A percentile compares a stretch with the other conserved stretches of the same genome.
Conservation (phyloP, 345 rosid species). For the Boechera retrofracta region DNA sequence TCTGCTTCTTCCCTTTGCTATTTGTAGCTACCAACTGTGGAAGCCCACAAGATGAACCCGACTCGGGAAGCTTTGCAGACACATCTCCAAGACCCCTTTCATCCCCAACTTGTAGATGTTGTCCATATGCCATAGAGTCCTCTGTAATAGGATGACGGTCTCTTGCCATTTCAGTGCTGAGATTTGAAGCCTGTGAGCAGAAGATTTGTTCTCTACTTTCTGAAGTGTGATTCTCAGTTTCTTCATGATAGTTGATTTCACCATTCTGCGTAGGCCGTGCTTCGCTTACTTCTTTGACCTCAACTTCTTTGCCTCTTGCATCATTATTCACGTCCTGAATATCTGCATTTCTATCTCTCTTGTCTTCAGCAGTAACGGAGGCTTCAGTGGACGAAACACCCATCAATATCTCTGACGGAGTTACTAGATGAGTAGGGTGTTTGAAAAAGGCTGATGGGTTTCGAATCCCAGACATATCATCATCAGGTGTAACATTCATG, state of each 20-base stretch:
- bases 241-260: conserved; percentile 52
- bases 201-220: conserved; percentile 59
- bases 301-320: conserved; percentile 53
- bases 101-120: conserved; percentile 48
- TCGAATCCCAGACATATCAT: conserved; percentile 52
- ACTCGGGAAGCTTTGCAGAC: conserved; percentile 55
- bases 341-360: conserved; percentile 53
- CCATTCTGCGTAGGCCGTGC: conserved; percentile 51
- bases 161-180: conserved; percentile 62
- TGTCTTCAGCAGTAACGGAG: conserved; percentile 49
- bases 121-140: conserved; percentile 49
- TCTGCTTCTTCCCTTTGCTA: conserved; percentile 67
- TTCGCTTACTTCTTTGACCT: conserved; percentile 73
- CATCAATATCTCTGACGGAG: conserved; percentile 82
- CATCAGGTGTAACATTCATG: conserved; percentile 52
- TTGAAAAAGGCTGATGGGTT: conserved; percentile 58
- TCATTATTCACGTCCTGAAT: conserved; percentile 58
- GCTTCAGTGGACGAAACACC: conserved; percentile 65
- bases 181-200: conserved; percentile 74
- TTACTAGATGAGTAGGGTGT: conserved; percentile 83
- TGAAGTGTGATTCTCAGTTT: conserved; percentile 46
- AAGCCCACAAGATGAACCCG: conserved; percentile 43
- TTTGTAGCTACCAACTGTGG: conserved; percentile 51
- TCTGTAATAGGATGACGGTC: conserved; percentile 53
- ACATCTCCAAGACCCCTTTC: conserved; percentile 53